Conservation (phyloP, 306 rosid genomes). For the Trifolium repens region DNA sequence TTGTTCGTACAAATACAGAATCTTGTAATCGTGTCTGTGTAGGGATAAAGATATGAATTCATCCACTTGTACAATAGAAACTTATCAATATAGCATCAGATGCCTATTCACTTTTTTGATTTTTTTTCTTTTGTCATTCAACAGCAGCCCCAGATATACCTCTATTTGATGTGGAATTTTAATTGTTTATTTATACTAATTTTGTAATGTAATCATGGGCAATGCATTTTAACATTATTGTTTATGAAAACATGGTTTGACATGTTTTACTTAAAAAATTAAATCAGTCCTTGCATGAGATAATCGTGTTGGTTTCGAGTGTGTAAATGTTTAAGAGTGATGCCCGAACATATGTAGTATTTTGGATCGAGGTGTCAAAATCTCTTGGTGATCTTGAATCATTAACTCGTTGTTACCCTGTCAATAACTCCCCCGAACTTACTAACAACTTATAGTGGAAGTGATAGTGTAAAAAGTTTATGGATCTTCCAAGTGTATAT, state of each 20-base stretch:
- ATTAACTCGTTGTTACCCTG: no score
- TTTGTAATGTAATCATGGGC: neutral
- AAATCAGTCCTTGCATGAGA: neutral
- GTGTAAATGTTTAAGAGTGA: neutral
- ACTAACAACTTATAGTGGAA: no score
- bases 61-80: slow-evolving; percentile 21
- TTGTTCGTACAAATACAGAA: neutral
- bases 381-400: no score
- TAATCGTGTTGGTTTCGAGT: neutral
- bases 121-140: slow-evolving; percentile 10
- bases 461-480: no score
- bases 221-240: neutral
- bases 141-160: slow-evolving; percentile 27
- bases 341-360: no score
- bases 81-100: slow-evolving; percentile 50
- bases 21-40: neutral
- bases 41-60: neutral
- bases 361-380: neutral
- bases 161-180: slow-evolving; percentile 22
- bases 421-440: no score
- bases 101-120: slow-evolving; percentile 37
- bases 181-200: neutral
- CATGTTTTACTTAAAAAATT: neutral
- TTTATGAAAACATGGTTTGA: neutral
- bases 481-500: no score